Percentiles rank a stretch among this genome's conserved stretches.
These are phyloP conservation scores for Diaporthe eres DNA, from an alignment of 2,329 filamentous ascomycete species.

Conservation along the genomic window DNA sequence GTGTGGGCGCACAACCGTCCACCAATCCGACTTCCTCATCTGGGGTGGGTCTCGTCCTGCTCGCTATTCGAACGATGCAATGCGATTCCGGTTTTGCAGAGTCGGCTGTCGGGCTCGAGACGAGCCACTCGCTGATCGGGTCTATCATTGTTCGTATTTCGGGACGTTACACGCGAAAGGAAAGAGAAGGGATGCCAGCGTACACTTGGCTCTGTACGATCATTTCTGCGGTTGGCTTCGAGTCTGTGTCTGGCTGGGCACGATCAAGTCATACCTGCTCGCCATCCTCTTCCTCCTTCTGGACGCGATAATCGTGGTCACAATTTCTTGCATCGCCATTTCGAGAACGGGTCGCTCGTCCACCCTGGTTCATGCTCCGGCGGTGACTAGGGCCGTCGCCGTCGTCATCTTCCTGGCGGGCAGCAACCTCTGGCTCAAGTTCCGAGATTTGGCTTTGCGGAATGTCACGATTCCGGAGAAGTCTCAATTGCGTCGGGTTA, in stretches of 20 bases:
- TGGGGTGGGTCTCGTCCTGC: not conserved
- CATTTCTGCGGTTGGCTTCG: constrained; percentile 36
- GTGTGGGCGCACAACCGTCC: constrained; percentile 22
- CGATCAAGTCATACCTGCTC: constrained; percentile 38
- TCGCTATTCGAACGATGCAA: not conserved
- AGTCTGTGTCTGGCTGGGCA: constrained; percentile 35
- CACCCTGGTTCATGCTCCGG: not conserved
- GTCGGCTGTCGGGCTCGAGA: constrained; percentile 22
- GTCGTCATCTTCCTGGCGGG: constrained; percentile 25
- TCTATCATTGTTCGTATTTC: constrained; percentile 35
- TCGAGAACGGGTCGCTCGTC: not conserved
- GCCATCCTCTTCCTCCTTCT: constrained; percentile 31
- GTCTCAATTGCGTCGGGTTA: not conserved
- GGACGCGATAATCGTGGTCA: constrained; percentile 31
- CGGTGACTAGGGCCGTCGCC: constrained; percentile 26
- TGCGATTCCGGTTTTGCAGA: constrained; percentile 27
- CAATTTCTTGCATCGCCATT: constrained; percentile 23
- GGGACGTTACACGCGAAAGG: not conserved
- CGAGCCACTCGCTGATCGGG: constrained; percentile 36
- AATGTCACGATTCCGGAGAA: constrained; percentile 36
- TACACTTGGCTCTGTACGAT: constrained; percentile 37
- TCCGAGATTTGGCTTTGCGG: constrained; percentile 23
- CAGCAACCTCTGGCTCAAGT: constrained; percentile 19
- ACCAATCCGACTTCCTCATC: constrained; percentile 35
- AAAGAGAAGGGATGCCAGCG: constrained; percentile 1